Evolutionary conservation across 495 filamentous ascomycete genomes (phyloP), one percentile per base, ranked within the genome.

Genomic region (Pyronema omphalodes): DNA sequence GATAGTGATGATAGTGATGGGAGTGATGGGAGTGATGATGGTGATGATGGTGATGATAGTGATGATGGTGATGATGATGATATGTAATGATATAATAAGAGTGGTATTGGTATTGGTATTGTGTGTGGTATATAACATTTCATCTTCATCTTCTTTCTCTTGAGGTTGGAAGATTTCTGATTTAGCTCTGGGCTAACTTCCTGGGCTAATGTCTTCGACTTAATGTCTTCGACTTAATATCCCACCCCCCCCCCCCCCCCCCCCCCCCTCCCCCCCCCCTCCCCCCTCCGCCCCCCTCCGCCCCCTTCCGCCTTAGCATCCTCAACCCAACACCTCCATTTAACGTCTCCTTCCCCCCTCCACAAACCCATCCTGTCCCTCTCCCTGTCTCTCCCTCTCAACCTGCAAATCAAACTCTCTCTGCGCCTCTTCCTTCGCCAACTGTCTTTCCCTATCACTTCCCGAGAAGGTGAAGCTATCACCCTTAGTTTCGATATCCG

Each of bases 361-460:
- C 7, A 36, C 50, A 43, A 59, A 63, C 12, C 50, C 59, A 36
- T 62, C 60, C 7, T 48, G 44, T 0, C 14, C 17, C 6, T 43
- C 64, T 5, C 70, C 72, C 18, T 53, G 62, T 50, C 71, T 51
- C 52, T 77, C 74, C 54, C 62, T 61, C 58, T 76, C 74, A 18
- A 77, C 60, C 19, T 66, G 57, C 34, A 65, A 68, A 60, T 77
- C 74, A 61, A 77, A 77, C 37, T 74, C 70, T 51, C 60, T 68
- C 64, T 78, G 75, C 51, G 73, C 73, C 57, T 76, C 68, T 18
- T 56, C 65, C 56, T 65, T 70, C n/a, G 70, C 73, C 44, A 67
- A 56, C 17, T 65, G 52, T 17, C 65, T 63, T 33, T 72, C 71
- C 46, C 67, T 62, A 0, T 70, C 70, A 3, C 57, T 59, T 0